Base-by-base conservation (phyloP, 805 yeast genomes). In the Barnettozyma botsteinii region DNA sequence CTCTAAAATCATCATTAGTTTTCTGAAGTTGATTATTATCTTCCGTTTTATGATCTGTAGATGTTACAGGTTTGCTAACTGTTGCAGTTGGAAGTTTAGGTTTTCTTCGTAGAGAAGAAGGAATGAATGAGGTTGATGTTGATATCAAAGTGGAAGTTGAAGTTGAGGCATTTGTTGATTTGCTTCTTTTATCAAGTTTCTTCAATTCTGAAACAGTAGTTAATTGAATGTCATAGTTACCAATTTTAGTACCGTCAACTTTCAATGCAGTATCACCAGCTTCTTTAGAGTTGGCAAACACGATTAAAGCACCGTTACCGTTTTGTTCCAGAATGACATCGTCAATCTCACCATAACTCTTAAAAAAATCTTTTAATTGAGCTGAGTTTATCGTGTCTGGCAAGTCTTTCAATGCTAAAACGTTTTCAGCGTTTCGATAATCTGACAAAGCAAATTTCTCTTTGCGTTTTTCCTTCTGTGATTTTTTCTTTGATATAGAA, bases 231-330 rank as follows among this genome's bases (percentile, higher is more conserved):
- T 25, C 34, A 32, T 52, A 57, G 3, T 61, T 67, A 14, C 69
- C 67, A 14, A 73, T 61, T 10, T 42, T 46, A 19, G 46, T 46
- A 0, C 75, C 73, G 24, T 68, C 64, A 13, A 75, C 46, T 11
- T 55, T 49, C 57, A 80, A 51, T 0, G 66, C 60, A 0, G 77
- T 78, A 33, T 59, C 65, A 0, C 86, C 86, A 1, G 81, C 75
- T 33, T 67, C 67, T 7, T 58, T 49, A 0, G 64, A 57, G 6
- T 54, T 58, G 20, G 55, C 56, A 45, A 74, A 73, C 44, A 72
- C 73, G 4, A 80, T 64, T 23, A 79, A 47, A 0, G 82, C 82
- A 5, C 73, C 74, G 7, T 59, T 51, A 15, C 56, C 50, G 18
- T 68, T 72, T 0, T 80, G 70, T 27, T 67, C 70, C 14, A 77